A percentile compares a stretch with the other conserved stretches of the same genome.
These are phyloP conservation scores for Silene noctiflora DNA, from an alignment of 179 eudicot genomes.

Conservation along the genomic window DNA sequence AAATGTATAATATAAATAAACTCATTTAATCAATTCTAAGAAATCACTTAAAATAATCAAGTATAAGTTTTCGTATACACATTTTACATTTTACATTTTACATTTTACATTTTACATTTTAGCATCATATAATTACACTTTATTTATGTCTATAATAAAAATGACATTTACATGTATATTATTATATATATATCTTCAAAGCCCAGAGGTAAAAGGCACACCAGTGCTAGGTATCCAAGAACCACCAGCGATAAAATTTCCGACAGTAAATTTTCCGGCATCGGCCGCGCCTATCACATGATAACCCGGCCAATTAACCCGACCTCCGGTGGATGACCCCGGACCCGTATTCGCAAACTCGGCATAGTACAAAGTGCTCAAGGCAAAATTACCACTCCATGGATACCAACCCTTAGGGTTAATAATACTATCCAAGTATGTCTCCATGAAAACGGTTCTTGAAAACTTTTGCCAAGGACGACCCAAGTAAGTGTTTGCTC, in stretches of 20 bases:
- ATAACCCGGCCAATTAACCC: constrained; percentile 43
- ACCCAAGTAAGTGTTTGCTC: constrained; percentile 33
- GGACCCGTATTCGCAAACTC: constrained; percentile 41
- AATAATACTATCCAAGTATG: constrained; percentile 28
- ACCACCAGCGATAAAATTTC: constrained; percentile 30
- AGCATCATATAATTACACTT: neutral
- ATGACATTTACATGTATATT: neutral
- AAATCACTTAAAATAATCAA: too few relatives aligned
- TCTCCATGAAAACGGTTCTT: constrained; percentile 34
- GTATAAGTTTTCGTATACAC: too few relatives aligned
- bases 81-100: neutral
- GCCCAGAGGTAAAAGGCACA: constrained; percentile 29
- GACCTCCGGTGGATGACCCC: constrained; percentile 26
- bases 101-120: neutral
- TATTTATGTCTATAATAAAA: neutral
- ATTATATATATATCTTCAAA: constrained; percentile 13
- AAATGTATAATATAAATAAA: too few relatives aligned
- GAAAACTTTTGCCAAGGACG: constrained; percentile 40
- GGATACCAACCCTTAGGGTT: constrained; percentile 35
- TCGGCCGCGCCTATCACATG: constrained; percentile 28
- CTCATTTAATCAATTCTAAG: too few relatives aligned
- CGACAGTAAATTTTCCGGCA: constrained; percentile 31
- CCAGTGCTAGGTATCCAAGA: constrained; percentile 36
- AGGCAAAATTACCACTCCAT: constrained; percentile 40
- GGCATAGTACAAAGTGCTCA: constrained; percentile 38